These are phyloP conservation scores for Ophiostoma quercus DNA, from an alignment of 2,329 filamentous ascomycete genomes.

Conservation along the genomic window DNA sequence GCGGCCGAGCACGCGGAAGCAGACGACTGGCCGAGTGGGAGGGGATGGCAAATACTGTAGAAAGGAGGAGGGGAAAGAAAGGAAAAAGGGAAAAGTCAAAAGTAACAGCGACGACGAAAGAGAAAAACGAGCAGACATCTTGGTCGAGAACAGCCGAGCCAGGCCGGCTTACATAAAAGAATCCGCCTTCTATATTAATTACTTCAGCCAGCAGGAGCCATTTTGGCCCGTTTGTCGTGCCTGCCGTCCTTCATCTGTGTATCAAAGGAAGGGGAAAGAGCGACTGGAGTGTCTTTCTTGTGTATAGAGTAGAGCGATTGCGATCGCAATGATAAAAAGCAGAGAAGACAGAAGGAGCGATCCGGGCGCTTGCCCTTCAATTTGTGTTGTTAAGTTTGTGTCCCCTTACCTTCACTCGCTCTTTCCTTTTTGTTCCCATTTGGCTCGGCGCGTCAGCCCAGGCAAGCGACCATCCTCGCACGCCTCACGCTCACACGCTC, in stretches of 20 bases:
- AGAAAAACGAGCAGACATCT: not conserved
- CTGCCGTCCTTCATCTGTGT: not conserved
- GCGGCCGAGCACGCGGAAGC: not conserved
- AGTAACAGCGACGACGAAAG: not conserved
- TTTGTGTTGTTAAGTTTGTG: not conserved
- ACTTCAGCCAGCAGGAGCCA: not conserved
- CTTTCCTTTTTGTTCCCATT: not conserved
- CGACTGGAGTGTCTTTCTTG: not conserved
- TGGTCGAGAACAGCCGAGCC: constrained; percentile 7
- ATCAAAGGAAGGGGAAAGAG: not conserved
- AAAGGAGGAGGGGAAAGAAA: not conserved
- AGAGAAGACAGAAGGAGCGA: constrained; percentile 4
- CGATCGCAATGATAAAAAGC: not conserved
- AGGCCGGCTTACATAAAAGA: constrained; percentile 9
- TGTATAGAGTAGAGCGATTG: no score
- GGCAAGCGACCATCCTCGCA: not conserved
- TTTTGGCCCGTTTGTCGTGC: not conserved
- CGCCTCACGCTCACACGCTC: not conserved
- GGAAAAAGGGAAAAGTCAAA: not conserved
- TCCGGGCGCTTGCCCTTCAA: not conserved
- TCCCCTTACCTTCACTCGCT: not conserved
- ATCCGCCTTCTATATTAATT: not conserved
- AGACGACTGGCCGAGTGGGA: not conserved
- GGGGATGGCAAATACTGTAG: not conserved
- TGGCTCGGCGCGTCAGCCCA: constrained; percentile 1